Base-by-base conservation (phyloP, 192 early-diverging fungal genomes). In the Paraglomus brasilianum region DNA sequence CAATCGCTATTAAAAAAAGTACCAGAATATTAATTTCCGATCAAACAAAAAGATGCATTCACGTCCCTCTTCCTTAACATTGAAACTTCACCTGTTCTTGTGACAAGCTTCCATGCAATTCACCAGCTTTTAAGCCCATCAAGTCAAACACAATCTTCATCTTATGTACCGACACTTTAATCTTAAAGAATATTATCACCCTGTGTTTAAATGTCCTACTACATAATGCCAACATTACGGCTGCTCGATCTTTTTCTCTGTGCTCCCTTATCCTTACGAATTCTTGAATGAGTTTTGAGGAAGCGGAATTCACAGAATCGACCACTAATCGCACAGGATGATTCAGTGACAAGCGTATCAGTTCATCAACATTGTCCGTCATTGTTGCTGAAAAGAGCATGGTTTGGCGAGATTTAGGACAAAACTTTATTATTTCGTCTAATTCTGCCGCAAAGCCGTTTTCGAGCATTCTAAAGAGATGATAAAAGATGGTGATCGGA, bases 301-400 rank as follows among this genome's bases (percentile, higher is more conserved):
- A 88, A 0, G 95, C 87, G 5, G 91, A 78, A n/a, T 90, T 93
- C 13, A 81, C 81, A 40, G 85, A 75, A 71, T 99, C 94, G 22
- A 99, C 87, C 76, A 95, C 93, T 9, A 97, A 83, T 47, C 91
- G 85, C 3, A 96, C 92, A 36, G 96, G 97, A 22, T 88, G 79
- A 61, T 92, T 85, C 53, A 99, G 83, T 1, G 96, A 98, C 69
- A 99, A 85, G 30, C 92, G 89, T 51, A 97, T 90, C 22, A 99
- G 84, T 72, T 97, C 90, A 70, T 99, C 95, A 40, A 97, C 90
- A 66, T 96, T 95, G 74, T 97, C 95, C 8, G 97, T 99, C 97
- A 98, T 98, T 14, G 97, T 99, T 19, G 97, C 97, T 24, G 97
- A 99, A 79, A 99, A 99, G 6, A 99, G 81, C 95, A 99, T 96